A percentile compares a stretch with the other conserved stretches of the same genome.
These are phyloP conservation scores for Lactarius vividus DNA, from an alignment of 768 basidiomycete genomes.

Conservation along the genomic window DNA sequence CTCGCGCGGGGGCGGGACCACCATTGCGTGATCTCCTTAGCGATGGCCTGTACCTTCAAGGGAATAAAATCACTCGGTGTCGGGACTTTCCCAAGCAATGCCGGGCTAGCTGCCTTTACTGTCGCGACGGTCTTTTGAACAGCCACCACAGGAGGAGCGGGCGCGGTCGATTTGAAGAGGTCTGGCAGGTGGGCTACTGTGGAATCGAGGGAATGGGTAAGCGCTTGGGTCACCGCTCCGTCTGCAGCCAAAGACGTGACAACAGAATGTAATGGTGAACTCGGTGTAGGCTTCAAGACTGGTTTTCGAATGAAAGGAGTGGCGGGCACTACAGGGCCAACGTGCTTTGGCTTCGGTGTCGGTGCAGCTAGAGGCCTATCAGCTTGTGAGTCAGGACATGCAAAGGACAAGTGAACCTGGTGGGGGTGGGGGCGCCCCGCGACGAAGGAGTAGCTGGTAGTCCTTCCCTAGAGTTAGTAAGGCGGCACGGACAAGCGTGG, in stretches of 20 bases:
- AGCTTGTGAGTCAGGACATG: slow-evolving; percentile 19
- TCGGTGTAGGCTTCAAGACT: slow-evolving; percentile 44
- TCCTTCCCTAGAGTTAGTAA: slow-evolving; percentile 63
- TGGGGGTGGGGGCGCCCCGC: slow-evolving; percentile 46
- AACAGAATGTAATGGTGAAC: slow-evolving; percentile 54
- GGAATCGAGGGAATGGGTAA: slow-evolving; percentile 50
- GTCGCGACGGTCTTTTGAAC: slow-evolving; percentile 33
- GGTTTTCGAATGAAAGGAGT: slow-evolving; percentile 40
- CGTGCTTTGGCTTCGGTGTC: slow-evolving; percentile 34
- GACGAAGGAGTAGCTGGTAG: slow-evolving; percentile 61
- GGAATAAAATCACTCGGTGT: slow-evolving; percentile 33
- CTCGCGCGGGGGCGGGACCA: slow-evolving; percentile 56
- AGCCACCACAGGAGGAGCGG: slow-evolving; percentile 18
- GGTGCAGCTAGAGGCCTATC: slow-evolving; percentile 30
- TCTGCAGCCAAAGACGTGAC: slow-evolving; percentile 59
- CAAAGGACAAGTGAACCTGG: slow-evolving; percentile 1
- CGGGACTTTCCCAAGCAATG: background rate
- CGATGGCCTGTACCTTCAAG: slow-evolving; percentile 31
- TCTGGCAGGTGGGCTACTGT: slow-evolving; percentile 49
- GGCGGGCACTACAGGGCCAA: slow-evolving; percentile 41
- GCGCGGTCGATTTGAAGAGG: slow-evolving; percentile 38
- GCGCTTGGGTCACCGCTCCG: slow-evolving; percentile 39
- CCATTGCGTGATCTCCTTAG: slow-evolving; percentile 42
- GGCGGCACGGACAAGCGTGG: slow-evolving; percentile 52
- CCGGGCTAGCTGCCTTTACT: slow-evolving; percentile 23